These are phyloP conservation scores for Termitomyces sp. DNA, from an alignment of 768 basidiomycete species.

Conservation along the genomic window DNA sequence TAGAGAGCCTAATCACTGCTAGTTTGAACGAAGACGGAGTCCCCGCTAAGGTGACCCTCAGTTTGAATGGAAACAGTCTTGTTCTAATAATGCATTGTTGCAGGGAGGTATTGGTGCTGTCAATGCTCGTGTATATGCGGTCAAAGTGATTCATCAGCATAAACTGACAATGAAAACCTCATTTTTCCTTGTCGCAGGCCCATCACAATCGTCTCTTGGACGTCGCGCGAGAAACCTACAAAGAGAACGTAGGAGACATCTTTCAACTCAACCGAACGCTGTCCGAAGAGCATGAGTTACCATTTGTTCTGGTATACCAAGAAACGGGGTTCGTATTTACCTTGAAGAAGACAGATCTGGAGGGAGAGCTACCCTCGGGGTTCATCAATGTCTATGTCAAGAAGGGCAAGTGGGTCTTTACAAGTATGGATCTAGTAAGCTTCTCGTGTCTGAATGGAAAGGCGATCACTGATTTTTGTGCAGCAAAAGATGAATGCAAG, in stretches of 20 bases:
- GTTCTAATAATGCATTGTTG: neutral
- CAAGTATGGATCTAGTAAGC: conserved; percentile 75
- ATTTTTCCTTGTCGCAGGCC: conserved; percentile 34
- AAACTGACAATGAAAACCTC: neutral
- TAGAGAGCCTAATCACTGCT: conserved; percentile 52
- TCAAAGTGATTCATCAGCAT: conserved; percentile 35
- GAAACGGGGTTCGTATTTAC: conserved; percentile 71
- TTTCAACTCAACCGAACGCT: conserved; percentile 57
- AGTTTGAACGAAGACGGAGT: conserved; percentile 71
- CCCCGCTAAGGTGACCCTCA: conserved; percentile 45
- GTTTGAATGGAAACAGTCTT: neutral
- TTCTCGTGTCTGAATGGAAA: neutral
- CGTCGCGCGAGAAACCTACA: conserved; percentile 91
- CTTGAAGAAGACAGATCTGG: conserved; percentile 63
- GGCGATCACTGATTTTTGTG: neutral
- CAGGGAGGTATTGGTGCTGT: conserved; percentile 70
- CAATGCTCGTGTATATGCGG: conserved; percentile 84
- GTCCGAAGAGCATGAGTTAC: conserved; percentile 58
- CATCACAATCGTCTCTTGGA: conserved; percentile 83
- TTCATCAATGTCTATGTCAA: conserved; percentile 65
- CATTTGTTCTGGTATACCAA: conserved; percentile 64
- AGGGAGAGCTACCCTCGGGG: conserved; percentile 58
- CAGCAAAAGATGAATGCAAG: conserved; percentile 87
- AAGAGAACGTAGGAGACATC: conserved; percentile 89
- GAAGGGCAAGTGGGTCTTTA: conserved; percentile 71